phyloP scores from a whole-genome alignment of 1,284 basidiomycete species.

The Cutaneotrichosporon mucoides region DNA sequence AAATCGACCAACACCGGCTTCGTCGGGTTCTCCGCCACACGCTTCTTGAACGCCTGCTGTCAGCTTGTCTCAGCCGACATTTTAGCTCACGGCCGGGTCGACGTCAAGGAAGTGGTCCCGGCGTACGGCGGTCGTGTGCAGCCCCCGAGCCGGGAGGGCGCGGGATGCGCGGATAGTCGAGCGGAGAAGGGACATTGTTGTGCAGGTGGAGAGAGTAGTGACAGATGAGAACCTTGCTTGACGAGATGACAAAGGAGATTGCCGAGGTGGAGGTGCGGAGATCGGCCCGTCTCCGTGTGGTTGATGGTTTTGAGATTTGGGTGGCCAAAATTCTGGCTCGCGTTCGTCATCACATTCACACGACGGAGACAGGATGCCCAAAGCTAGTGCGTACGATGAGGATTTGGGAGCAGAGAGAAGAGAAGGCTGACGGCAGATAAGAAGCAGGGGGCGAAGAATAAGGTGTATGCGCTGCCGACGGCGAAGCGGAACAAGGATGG shows the following conservation, averaged over 20 bases:
- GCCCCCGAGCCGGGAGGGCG: not conserved
- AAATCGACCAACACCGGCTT: conserved; percentile 49
- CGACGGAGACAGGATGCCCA: too few relatives aligned
- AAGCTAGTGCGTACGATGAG: too few relatives aligned
- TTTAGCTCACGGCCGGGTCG: conserved; percentile 21
- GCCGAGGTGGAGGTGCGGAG: too few relatives aligned
- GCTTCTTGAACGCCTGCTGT: conserved; percentile 28
- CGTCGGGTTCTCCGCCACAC: conserved; percentile 20
- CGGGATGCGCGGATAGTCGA: conserved; percentile 3
- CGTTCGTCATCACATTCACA: too few relatives aligned
- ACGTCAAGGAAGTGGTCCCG: conserved; percentile 38
- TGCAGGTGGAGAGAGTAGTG: not conserved
- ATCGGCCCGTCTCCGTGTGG: too few relatives aligned
- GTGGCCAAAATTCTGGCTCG: conserved; percentile 15
- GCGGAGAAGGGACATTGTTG: conserved; percentile 14
- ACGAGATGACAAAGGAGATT: too few relatives aligned
- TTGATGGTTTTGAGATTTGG: not conserved
- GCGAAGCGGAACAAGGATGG: conserved; percentile 64
- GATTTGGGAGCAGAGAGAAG: too few relatives aligned
- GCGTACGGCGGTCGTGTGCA: conserved; percentile 22
- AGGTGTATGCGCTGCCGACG: conserved; percentile 34
- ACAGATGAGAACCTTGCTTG: too few relatives aligned
- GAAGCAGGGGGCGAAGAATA: conserved; percentile 26
- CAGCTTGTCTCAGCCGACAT: not conserved
- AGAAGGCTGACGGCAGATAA: conserved; percentile 13